Base-by-base conservation (phyloP, 768 basidiomycete genomes). In the Panaeolus cyanescens region DNA sequence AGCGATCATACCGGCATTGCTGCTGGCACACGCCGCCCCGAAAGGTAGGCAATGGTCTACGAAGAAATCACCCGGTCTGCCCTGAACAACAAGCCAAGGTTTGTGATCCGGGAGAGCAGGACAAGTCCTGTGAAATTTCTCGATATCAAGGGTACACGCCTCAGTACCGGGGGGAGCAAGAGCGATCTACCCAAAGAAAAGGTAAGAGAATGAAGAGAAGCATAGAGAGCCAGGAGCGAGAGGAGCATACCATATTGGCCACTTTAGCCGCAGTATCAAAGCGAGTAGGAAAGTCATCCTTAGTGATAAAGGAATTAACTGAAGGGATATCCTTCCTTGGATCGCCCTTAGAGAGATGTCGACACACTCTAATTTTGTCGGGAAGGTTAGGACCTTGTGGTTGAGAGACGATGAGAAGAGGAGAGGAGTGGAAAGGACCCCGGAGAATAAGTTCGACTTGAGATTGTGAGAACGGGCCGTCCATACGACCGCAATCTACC, bases 71-170 rank as follows among this genome's bases (percentile, higher is more conserved):
- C n/a, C n/a, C 0, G 60, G 32, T 0, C 12, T 57, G n/a, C 67
- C 72, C 40, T 70, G 67, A 6, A 75, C 42, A 0, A 77, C 73
- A 2, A 79, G 65, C 70, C 71, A 77, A 0, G 55, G 50, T 45
- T 78, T 80, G 62, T 77, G 73, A 0, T 64, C 59, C 0, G 77
- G 74, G 1, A 59, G 57, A 2, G 75, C 69, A 0, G 77, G 73
- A n/a, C n/a, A n/a, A n/a, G n/a, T n/a, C n/a, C n/a, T n/a, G 59
- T 78, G 76, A 36, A 75, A 77, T 54, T 73, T 74, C 4, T 63
- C 66, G 28, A 78, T 75, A 62, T 78, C 74, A 0, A 70, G 50
- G 0, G 67, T 72, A 40, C 71, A 70, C 0, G 70, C 76, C 54
- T 77, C 68, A 0, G 72, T 69, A 0, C 77, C 74, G 0, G 61